A percentile compares a stretch with the other conserved stretches of the same genome.
Evolutionary conservation across 345 rosid genomes (phyloP).

Genomic region (Reutealis trisperma): DNA sequence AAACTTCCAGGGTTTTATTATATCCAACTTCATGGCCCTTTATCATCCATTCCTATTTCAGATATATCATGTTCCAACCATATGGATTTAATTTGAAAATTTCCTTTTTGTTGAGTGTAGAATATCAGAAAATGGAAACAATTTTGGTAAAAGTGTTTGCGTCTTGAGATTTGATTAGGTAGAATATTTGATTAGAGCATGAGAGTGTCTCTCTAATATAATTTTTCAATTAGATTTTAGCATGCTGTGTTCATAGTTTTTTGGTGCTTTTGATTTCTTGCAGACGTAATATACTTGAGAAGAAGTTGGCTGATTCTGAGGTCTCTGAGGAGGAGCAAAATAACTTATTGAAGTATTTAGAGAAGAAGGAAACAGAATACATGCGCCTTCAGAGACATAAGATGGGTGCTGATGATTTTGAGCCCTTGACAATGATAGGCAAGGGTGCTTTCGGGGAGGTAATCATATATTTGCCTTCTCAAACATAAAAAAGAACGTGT

Average conservation of each 20-base stretch:
- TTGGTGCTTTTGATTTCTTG: constrained; percentile 29
- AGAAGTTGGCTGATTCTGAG: constrained; percentile 97
- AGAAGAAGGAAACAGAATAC: constrained; percentile 95
- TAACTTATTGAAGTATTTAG: constrained; percentile 77
- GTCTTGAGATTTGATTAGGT: not conserved
- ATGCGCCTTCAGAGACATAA: constrained; percentile 98
- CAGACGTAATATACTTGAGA: constrained; percentile 86
- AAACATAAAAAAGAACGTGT: not conserved
- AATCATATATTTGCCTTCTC: constrained; percentile 16
- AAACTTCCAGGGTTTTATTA: not conserved
- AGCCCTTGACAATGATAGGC: constrained; percentile 98
- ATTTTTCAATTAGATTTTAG: not conserved
- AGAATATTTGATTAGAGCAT: no score
- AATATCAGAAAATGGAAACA: not conserved
- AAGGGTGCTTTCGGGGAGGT: constrained; percentile 99
- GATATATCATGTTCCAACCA: not conserved
- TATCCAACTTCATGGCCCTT: not conserved
- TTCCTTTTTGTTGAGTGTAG: no score
- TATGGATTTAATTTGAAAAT: no score
- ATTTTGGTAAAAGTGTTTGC: not conserved
- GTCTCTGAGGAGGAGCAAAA: constrained; percentile 94
- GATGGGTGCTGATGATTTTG: constrained; percentile 99
- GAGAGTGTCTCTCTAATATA: constrained; percentile 3
- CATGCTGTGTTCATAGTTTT: not conserved
- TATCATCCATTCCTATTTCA: not conserved